Conservation (phyloP, 352 stramenopile species). For the Thraustotheca clavata region DNA sequence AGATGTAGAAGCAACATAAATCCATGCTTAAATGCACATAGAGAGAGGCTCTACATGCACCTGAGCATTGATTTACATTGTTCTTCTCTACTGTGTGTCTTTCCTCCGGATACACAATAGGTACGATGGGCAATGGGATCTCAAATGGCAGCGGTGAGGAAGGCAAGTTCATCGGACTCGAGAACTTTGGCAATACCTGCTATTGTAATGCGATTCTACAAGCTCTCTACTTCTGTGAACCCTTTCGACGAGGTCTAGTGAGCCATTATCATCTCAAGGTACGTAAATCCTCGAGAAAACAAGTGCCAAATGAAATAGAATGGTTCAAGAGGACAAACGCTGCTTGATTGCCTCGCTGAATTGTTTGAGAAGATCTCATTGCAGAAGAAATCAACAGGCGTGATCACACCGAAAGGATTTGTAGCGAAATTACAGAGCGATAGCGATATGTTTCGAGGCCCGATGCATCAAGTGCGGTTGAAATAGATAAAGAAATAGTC, state of each 20-base stretch:
- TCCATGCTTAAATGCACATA: too few relatives aligned
- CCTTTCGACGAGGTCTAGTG: conserved; percentile 12
- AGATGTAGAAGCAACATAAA: too few relatives aligned
- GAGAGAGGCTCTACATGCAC: too few relatives aligned
- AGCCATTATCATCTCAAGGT: conserved; percentile 10
- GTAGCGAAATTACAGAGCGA: conserved; percentile 17
- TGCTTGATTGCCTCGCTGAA: conserved; percentile 21
- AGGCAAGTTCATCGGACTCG: conserved; percentile 32
- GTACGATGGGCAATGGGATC: conserved; percentile 20
- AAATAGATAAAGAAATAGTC: too few relatives aligned
- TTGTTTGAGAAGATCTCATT: conserved; percentile 21
- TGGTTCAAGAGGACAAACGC: conserved; percentile 9
- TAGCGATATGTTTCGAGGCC: conserved; percentile 18
- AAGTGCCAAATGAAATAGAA: too few relatives aligned
- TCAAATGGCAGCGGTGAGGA: conserved; percentile 20
- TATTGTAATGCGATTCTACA: conserved; percentile 35
- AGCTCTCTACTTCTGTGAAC: conserved; percentile 22
- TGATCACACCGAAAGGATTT: conserved; percentile 19
- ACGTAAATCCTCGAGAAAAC: too few relatives aligned
- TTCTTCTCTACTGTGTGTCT: too few relatives aligned
- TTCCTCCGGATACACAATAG: too few relatives aligned
- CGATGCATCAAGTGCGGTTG: conserved; percentile 21
- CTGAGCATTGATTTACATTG: too few relatives aligned
- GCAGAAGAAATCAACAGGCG: conserved; percentile 15
- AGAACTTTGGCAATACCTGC: conserved; percentile 40